Evolutionary conservation across 768 basidiomycete species (phyloP).

Genomic region (Pholiota conissans): DNA sequence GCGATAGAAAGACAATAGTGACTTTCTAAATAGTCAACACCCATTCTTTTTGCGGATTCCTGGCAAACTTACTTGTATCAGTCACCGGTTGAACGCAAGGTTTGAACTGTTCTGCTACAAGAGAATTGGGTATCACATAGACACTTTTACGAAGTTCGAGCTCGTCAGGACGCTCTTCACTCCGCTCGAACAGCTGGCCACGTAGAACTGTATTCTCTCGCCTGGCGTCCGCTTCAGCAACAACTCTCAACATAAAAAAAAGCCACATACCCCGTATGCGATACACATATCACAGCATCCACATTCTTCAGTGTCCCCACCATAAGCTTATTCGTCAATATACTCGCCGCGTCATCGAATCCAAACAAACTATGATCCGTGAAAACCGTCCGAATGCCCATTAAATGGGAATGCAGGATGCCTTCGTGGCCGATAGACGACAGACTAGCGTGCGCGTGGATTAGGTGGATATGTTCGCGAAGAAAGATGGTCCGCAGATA

Average conservation of each 20-base stretch:
- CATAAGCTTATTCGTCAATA: slow-evolving; percentile 94
- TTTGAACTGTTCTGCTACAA: slow-evolving; percentile 84
- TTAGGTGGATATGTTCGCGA: slow-evolving; percentile 80
- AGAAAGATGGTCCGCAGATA: slow-evolving; percentile 88
- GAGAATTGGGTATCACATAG: slow-evolving; percentile 92
- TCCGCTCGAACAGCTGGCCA: slow-evolving; percentile 67
- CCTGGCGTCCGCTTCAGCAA: slow-evolving; percentile 38
- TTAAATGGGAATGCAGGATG: slow-evolving; percentile 83
- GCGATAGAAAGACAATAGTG: slow-evolving; percentile 87
- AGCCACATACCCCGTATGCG: slow-evolving; percentile 82
- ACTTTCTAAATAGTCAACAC: slow-evolving; percentile 46
- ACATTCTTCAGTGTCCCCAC: slow-evolving; percentile 86
- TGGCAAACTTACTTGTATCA: slow-evolving; percentile 53
- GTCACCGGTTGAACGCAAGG: slow-evolving; percentile 53
- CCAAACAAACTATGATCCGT: slow-evolving; percentile 98
- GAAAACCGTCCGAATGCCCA: slow-evolving; percentile 89
- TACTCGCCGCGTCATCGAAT: slow-evolving; percentile 95
- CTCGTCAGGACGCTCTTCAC: slow-evolving; percentile 41
- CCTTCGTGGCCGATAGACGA: slow-evolving; percentile 92
- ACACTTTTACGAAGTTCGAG: slow-evolving; percentile 57
- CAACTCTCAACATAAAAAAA: not conserved
- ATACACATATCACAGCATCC: slow-evolving; percentile 94
- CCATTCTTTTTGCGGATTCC: not conserved
- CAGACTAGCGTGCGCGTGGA: slow-evolving; percentile 92
- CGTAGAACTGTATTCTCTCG: slow-evolving; percentile 97